Base-by-base conservation (phyloP, 1,284 basidiomycete genomes). In the Pascua sp. region DNA sequence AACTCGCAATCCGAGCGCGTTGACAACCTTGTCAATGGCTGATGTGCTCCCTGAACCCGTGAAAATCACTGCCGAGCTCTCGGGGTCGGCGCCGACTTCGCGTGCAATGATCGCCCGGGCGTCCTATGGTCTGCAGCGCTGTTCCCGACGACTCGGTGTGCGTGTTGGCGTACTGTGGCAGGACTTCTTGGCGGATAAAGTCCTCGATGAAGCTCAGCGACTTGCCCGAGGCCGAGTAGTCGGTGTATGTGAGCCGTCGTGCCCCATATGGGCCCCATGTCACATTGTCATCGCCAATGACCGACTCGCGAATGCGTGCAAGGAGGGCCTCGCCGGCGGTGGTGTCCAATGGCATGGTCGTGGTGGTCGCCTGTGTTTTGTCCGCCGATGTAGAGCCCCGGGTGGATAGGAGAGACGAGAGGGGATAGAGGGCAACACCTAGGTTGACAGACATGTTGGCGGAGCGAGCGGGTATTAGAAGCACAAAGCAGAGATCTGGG, bases 101-200 rank as follows among this genome's bases (percentile, higher is more conserved):
- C 13, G 32, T 13, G 37, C 40, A 45, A 60, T 53, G 32, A 53
- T 16, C 5, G 42, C 47, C 1, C 58, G 58, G 9, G 54, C 58
- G 44, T 53, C 51, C 37, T 60, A 49, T 56, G 11, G 54, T 60
- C 18, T 60, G 58, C n/a, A 39, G 43, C 11, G 53, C 42, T 5
- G 58, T 55, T 7, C 40, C 50, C 1, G 50, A 47, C 2, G 51
- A 44, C 43, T 60, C 58, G 32, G 53, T 52, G 47, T 60, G 58
- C 13, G 58, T 60, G 50, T 60, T 60, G 24, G 50, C 58, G 40
- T 60, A 60, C 42, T 49, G 41, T 11, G 58, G 58, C 12, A 56
- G 47, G 2, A 60, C 58, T n/a, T 53, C 50, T 1, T 24, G 24
- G 11, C 39, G 18, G 17, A 60, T 52, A 18, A 55, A 53, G 39